Base-by-base conservation (phyloP, 2,329 filamentous ascomycete genomes). In the Botrytis squamosa region DNA sequence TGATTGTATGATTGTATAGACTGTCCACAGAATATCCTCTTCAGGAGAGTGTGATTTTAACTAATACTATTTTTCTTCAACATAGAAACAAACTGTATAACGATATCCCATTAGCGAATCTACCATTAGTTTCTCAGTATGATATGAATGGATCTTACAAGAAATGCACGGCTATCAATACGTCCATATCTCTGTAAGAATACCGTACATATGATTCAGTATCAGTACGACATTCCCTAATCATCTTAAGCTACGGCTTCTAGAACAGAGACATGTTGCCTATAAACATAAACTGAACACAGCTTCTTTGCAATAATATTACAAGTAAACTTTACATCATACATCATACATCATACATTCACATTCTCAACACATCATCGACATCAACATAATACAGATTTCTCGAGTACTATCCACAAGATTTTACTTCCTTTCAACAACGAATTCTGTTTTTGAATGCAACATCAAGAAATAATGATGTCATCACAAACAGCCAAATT, bases 211-310 rank as follows among this genome's bases (percentile, higher is more conserved):
- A 20, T 55, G 36, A 68, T 22, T 68, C 33, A 68, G 14, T 18
- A 4, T 29, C 14, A 7, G 4, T 57, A 29, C 8, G 0, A 10
- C 16, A 36, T 6, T 18, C 25, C 14, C 8, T 33, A 18, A 36
- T 14, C 25, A 29, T 22, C 14, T 57, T 3, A 0, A 10, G 0
- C 3, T 33, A 29, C 42, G 25, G 25, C 4, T n/a, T 68, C 16
- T 16, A 44, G 16, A 44, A 18, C 16, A 44, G 4, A 44, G 16
- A 44, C 42, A 18, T 44, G 42, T 16, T 44, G 42, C 42, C 42
- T 29, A 42, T 55, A 55, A 16, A 16, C 0, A n/a, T n/a, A 1
- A 6, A 5, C 3, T 3, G 5, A n/a, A n/a, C 22, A 3, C 49
- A 7, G 25, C 4, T 4, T 14, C 2, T 55, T 42, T 4, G 10